Evolutionary conservation across 768 basidiomycete genomes (phyloP).

Genomic region (Naganishia vaughanmartiniae): DNA sequence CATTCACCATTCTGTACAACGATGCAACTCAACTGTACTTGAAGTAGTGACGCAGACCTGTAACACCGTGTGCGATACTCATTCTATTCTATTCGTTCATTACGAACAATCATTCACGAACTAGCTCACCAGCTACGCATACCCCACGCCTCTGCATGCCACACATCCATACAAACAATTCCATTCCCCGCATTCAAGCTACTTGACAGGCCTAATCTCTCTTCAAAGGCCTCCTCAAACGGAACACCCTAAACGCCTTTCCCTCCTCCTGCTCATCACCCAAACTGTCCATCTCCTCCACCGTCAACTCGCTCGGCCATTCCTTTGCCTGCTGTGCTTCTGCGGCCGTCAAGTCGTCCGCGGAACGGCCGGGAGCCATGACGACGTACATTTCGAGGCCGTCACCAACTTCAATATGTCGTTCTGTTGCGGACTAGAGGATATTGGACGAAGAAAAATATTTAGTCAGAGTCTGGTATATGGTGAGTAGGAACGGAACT

Average conservation of each 20-base stretch:
- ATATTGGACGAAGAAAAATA: not conserved
- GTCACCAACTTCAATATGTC: constrained; percentile 98
- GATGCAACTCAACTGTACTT: too few species aligned
- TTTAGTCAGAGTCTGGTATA: not conserved
- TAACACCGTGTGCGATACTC: too few species aligned
- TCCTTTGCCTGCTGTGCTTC: constrained; percentile 30
- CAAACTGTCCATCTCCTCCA: constrained; percentile 44
- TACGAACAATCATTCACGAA: too few species aligned
- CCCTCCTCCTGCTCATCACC: constrained; percentile 38
- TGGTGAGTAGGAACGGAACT: not conserved
- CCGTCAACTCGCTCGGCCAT: constrained; percentile 39
- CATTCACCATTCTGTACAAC: too few species aligned
- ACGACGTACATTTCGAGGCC: constrained; percentile 89
- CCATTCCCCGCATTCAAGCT: not conserved
- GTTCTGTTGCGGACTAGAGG: constrained; percentile 73
- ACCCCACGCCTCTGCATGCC: not conserved
- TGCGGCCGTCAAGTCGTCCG: constrained; percentile 55
- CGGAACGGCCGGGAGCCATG: constrained; percentile 65
- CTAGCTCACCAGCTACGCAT: too few species aligned
- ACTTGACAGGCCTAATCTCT: constrained; percentile 30
- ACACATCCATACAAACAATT: not conserved
- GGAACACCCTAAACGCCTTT: constrained; percentile 24
- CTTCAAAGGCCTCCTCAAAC: constrained; percentile 30
- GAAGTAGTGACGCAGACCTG: too few species aligned
- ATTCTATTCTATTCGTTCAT: too few species aligned